Percentiles rank a stretch among this genome's conserved stretches.
phyloP scores from a whole-genome alignment of 129 eudicot genomes.

The Solidago caesia region DNA sequence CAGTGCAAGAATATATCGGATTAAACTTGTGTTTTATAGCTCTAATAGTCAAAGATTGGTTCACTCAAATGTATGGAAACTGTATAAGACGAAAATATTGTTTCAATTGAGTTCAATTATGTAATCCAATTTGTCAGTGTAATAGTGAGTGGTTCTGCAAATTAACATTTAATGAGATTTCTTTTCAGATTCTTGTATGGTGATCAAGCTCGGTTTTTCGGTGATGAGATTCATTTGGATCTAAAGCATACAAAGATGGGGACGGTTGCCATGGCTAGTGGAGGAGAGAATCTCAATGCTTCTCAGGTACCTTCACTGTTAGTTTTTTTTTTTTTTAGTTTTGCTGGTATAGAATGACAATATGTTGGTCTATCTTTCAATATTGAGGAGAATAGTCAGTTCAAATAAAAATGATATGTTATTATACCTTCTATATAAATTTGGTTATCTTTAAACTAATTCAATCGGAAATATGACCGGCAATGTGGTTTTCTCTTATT shows the following conservation, averaged over 20 bases:
- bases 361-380: conserved; percentile 1
- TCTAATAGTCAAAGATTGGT: background rate
- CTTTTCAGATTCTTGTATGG: conserved; percentile 78
- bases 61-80: background rate
- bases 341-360: background rate
- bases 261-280: conserved; percentile 96
- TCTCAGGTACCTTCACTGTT: conserved; percentile 61
- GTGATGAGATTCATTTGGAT: conserved; percentile 86
- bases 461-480: background rate
- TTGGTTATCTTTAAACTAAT: background rate
- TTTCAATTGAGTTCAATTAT: background rate
- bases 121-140: background rate
- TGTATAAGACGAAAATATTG: background rate
- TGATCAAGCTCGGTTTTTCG: conserved; percentile 92
- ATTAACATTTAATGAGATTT: background rate
- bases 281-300: conserved; percentile 90
- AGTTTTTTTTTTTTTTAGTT: background rate
- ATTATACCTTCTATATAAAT: background rate
- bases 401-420: background rate
- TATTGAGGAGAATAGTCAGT: background rate
- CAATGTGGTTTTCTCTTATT: background rate
- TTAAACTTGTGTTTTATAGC: background rate
- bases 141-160: background rate
- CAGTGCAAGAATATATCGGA: background rate
- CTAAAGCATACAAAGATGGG: conserved; percentile 88